Evolutionary conservation across 768 basidiomycete species (phyloP).

Genomic region (Suillus lakei): DNA sequence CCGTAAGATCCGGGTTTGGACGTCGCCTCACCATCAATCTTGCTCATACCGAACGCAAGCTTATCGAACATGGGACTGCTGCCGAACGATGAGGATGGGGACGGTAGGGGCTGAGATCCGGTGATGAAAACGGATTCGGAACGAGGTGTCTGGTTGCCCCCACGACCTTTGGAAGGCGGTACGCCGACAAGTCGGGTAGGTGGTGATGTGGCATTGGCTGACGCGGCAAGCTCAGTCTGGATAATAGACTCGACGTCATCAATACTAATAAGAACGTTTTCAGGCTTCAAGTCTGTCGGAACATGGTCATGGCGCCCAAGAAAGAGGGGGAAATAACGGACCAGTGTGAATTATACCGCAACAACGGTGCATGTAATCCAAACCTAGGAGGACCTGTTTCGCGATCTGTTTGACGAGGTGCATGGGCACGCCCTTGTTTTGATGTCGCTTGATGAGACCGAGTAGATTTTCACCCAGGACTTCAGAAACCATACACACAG

Average conservation of each 20-base stretch:
- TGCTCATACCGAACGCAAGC: conserved; percentile 91
- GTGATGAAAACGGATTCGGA: conserved; percentile 85
- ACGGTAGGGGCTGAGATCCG: conserved; percentile 91
- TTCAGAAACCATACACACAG: conserved; percentile 99
- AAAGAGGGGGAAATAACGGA: conserved; percentile 31
- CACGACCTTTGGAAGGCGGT: conserved; percentile 89
- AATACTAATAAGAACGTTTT: conserved; percentile 96
- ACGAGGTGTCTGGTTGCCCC: conserved; percentile 95
- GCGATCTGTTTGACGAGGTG: conserved; percentile 93
- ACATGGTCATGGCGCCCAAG: conserved; percentile 14
- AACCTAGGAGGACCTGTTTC: conserved; percentile 92
- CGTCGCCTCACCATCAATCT: conserved; percentile 63
- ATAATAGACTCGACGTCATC: conserved; percentile 97
- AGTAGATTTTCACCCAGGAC: conserved; percentile 97
- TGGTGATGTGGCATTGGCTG: conserved; percentile 36
- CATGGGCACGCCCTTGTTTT: conserved; percentile 97
- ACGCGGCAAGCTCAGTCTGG: conserved; percentile 70
- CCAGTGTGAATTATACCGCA: conserved; percentile 98
- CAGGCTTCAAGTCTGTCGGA: conserved; percentile 85
- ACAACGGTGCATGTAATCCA: conserved; percentile 98
- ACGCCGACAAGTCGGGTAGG: conserved; percentile 85
- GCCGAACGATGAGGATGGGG: conserved; percentile 74
- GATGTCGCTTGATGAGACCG: conserved; percentile 96
- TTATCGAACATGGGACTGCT: conserved; percentile 81
- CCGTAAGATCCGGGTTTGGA: conserved; percentile 40